A percentile compares a stretch with the other conserved stretches of the same genome.
Evolutionary conservation across 306 rosid species (phyloP).

Genomic region (Leucaena leucocephala): DNA sequence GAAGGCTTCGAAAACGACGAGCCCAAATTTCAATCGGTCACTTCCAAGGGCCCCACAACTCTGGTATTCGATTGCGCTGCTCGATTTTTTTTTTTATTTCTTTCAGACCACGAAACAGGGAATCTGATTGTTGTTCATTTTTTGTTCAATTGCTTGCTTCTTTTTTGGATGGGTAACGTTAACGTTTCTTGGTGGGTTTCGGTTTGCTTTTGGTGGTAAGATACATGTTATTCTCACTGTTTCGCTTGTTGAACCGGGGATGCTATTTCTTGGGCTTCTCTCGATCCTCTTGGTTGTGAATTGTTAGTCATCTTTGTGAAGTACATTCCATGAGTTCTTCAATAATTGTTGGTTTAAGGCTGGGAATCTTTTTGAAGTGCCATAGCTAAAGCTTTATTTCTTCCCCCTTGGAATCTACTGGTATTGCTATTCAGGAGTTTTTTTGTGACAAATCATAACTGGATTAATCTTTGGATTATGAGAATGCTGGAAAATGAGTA

Average conservation of each 20-base stretch:
- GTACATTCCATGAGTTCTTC: neutral
- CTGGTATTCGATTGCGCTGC: slow-evolving; percentile 54
- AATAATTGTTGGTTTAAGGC: slow-evolving; percentile 5
- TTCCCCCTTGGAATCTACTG: neutral
- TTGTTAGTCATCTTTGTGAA: slow-evolving; percentile 10
- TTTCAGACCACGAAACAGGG: neutral
- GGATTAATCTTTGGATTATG: slow-evolving; percentile 7
- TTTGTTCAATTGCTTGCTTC: neutral
- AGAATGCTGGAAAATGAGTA: neutral
- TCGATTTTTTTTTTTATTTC: neutral
- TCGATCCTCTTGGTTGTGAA: neutral
- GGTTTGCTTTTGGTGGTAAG: neutral
- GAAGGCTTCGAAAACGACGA: slow-evolving; percentile 75
- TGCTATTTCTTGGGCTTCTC: neutral
- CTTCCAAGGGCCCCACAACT: slow-evolving; percentile 67
- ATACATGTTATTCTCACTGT: neutral
- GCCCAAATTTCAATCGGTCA: slow-evolving; percentile 46
- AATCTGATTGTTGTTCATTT: neutral
- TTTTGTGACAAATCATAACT: neutral
- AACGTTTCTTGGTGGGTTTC: slow-evolving; percentile 2
- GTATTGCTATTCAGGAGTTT: neutral
- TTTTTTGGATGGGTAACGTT: slow-evolving; percentile 2
- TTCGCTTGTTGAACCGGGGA: neutral
- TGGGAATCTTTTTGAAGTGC: neutral
- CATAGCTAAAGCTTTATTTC: neutral